Base-by-base conservation (phyloP, 768 basidiomycete species). In the Nidularia pulvinata region DNA sequence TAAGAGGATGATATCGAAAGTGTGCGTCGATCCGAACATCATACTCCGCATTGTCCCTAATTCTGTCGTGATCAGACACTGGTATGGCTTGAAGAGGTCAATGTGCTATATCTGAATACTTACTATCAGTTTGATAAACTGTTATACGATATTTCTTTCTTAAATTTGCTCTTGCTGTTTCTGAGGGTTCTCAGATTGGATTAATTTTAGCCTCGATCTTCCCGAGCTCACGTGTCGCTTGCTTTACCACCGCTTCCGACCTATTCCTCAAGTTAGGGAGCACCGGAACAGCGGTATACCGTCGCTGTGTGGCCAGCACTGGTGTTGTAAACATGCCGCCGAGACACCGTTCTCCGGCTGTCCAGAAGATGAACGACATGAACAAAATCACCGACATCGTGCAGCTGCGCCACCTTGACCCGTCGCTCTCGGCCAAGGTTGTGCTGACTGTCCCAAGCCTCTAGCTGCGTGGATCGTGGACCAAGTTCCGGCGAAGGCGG, bases 401-500 rank as follows among this genome's bases (percentile, higher is more conserved):
- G 22, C 46, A 60, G 33, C 52, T 60, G 7, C 64, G 67, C 9
- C 70, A 73, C 57, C 70, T 67, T 1, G 65, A 69, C 49, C 66
- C 69, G 2, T 34, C 33, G 2, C 34, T 61, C 4, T 55, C 57
- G 1, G 54, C 57, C 43, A 59, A 54, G 39, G 46, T 58, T 3
- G 49, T 52, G 10, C 49, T 63, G 9, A 63, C 50, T 16, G 36
- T 55, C 19, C 50, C 59, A 0, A 53, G 56, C 14, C 46, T 69
- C 7, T 75, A 78, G 49, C 55, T 72, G 5, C 63, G 61, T 3
- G 74, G 75, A 1, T 72, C 69, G 0, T 74, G 72, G 75, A 56
- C 59, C 53, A 69, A 71, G 53, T 53, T 74, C 4, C 58, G 35
- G 53, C 62, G 25, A 57, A 50, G 46, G 54, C 52, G 2, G 7